Evolutionary conservation across 208 protist species (phyloP).

Genomic region (Crithidia brevicula): DNA sequence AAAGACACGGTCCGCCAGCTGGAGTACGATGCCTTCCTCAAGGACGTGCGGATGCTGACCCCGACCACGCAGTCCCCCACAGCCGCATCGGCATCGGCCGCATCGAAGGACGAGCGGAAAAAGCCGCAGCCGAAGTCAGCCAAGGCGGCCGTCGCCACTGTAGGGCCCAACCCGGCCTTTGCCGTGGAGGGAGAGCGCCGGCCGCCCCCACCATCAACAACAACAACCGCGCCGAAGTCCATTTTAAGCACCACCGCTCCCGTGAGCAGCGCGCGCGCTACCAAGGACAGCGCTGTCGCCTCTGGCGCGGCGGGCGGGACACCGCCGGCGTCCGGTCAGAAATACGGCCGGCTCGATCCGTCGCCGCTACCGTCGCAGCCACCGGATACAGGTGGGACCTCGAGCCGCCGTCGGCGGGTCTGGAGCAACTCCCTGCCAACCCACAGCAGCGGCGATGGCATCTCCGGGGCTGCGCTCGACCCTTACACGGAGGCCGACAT

Average conservation of each 20-base stretch:
- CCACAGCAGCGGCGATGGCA: conserved; percentile 9
- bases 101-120: background rate
- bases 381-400: background rate
- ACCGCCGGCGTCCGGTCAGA: too few species aligned
- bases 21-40: conserved; percentile 18
- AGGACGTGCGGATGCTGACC: conserved; percentile 10
- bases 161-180: background rate
- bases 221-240: background rate
- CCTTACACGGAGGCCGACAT: background rate
- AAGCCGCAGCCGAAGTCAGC: conserved; percentile 2
- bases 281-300: background rate
- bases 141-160: background rate
- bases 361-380: background rate
- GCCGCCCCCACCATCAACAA: background rate
- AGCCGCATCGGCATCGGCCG: background rate
- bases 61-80: conserved; percentile 4
- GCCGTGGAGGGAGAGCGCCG: background rate
- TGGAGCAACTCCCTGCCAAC: conserved; percentile 12
- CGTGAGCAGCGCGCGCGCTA: background rate
- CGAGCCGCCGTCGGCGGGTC: conserved; percentile 4
- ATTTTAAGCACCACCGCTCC: background rate
- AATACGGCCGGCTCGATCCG: background rate
- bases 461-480: conserved; percentile 4
- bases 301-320: background rate
- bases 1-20: conserved; percentile 7